Conservation (phyloP, 148 eudicot genomes). For the Nepenthes mirabilis region DNA sequence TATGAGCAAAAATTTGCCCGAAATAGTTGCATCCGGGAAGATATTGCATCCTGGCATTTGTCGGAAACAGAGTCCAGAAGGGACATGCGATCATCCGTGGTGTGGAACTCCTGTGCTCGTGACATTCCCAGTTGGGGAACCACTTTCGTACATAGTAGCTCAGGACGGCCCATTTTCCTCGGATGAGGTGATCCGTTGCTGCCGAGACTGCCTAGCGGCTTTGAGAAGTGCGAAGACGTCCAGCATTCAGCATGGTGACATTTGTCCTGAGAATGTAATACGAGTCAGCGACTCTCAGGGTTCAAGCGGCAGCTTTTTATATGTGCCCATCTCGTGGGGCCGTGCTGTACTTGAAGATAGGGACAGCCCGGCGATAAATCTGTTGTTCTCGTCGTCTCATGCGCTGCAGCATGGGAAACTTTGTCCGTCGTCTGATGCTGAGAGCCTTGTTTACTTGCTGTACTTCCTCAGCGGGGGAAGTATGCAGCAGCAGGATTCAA, state of each 20-base stretch:
- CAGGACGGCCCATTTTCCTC: conserved; percentile 46
- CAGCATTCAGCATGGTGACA: conserved; percentile 61
- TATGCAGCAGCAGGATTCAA: conserved; percentile 58
- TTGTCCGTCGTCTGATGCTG: conserved; percentile 74
- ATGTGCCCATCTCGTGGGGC: conserved; percentile 61
- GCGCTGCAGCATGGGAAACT: conserved; percentile 77
- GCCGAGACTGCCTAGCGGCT: conserved; percentile 65
- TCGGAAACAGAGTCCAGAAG: conserved; percentile 38
- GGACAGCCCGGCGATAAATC: conserved; percentile 60
- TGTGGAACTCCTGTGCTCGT: conserved; percentile 74
- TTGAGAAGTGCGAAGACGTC: conserved; percentile 49
- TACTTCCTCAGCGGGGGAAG: conserved; percentile 52
- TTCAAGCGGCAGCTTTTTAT: conserved; percentile 18
- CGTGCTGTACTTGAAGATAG: conserved; percentile 72
- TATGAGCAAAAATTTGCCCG: conserved; percentile 48
- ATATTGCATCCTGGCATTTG: conserved; percentile 59
- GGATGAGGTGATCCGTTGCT: conserved; percentile 57
- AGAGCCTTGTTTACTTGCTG: conserved; percentile 55
- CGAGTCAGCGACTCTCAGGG: conserved; percentile 24
- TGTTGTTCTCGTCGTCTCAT: conserved; percentile 60
- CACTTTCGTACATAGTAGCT: conserved; percentile 32
- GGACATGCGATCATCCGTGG: conserved; percentile 60
- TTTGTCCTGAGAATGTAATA: conserved; percentile 61
- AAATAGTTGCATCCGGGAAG: conserved; percentile 58
- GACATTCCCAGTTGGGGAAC: conserved; percentile 52